These are phyloP conservation scores for Chenopodium quinoa DNA, from an alignment of 148 eudicot species.

Conservation along the genomic window DNA sequence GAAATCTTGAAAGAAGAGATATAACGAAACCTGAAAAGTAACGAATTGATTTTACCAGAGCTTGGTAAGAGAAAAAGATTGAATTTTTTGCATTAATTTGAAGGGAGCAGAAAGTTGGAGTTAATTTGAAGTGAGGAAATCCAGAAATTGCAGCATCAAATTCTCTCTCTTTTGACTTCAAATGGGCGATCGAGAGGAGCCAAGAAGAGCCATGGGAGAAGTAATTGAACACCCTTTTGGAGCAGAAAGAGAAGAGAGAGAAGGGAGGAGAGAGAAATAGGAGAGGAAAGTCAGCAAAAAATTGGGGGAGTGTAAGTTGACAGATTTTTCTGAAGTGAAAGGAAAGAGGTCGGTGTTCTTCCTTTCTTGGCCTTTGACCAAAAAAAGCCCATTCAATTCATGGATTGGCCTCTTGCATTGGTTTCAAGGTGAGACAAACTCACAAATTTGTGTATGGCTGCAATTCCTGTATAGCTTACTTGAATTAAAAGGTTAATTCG, in stretches of 20 bases:
- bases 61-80: not conserved
- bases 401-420: too few species aligned
- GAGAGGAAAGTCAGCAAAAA: slow-evolving; percentile 24
- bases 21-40: slow-evolving; percentile 5
- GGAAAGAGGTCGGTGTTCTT: not conserved
- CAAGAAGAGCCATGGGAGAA: slow-evolving; percentile 5
- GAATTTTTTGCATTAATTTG: not conserved
- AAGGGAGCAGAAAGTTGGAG: not conserved
- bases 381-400: too few species aligned
- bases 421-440: too few species aligned
- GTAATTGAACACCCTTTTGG: not conserved
- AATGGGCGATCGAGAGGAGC: not conserved
- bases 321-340: not conserved
- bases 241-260: not conserved
- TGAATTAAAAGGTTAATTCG: too few species aligned
- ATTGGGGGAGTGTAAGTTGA: not conserved
- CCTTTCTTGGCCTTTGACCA: not conserved
- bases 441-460: too few species aligned
- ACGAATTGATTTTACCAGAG: not conserved
- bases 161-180: not conserved
- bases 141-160: not conserved
- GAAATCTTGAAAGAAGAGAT: not conserved
- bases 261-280: slow-evolving; percentile 3
- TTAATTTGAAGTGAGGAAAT: not conserved
- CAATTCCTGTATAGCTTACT: too few species aligned